Base-by-base conservation (phyloP, 1,139 yeast species). In the Arxiozyma slooffiae region DNA sequence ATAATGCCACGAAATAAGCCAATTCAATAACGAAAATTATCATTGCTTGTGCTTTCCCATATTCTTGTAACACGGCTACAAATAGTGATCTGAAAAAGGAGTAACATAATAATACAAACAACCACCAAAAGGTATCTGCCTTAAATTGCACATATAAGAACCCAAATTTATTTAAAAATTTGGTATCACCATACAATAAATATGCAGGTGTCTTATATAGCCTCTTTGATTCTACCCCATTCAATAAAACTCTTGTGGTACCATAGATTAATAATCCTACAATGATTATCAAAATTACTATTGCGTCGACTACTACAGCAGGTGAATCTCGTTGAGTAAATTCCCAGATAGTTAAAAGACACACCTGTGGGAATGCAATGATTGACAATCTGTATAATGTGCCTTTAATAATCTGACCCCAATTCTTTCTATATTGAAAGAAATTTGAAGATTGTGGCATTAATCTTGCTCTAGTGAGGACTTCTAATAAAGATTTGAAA, bases 161-260 rank as follows among this genome's bases (percentile, higher is more conserved):
- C 0, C 99, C 99, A 72, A 85, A 92, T 60, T 86, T 80, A 72
- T 88, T 88, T 61, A 94, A 76, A 56, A 87, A 81, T 41, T 75
- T 76, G 14, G 83, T 79, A 65, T 94, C 95, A 47, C 97, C 96
- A 65, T 79, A 92, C 55, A 92, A 74, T 56, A 90, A 75, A 66
- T 88, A 92, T 1, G 98, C 98, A 0, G 98, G 96, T 61, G 90
- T 92, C 65, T 86, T 84, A 72, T 82, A 88, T 56, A 85, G 75
- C 54, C 75, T 74, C 36, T 77, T 75, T 0, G 97, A 89, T 57
- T 77, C 77, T 55, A 82, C 73, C 24, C 97, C 98, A 58, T 82
- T 75, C 18, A 78, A 58, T 49, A 84, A 70, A 18, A 90, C 95
- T 63, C 86, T 79, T 40, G 74, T 65, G 1, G 94, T 79, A 8